Conservation (phyloP, 441 rosid genomes). For the Syzygium syzygioides region DNA sequence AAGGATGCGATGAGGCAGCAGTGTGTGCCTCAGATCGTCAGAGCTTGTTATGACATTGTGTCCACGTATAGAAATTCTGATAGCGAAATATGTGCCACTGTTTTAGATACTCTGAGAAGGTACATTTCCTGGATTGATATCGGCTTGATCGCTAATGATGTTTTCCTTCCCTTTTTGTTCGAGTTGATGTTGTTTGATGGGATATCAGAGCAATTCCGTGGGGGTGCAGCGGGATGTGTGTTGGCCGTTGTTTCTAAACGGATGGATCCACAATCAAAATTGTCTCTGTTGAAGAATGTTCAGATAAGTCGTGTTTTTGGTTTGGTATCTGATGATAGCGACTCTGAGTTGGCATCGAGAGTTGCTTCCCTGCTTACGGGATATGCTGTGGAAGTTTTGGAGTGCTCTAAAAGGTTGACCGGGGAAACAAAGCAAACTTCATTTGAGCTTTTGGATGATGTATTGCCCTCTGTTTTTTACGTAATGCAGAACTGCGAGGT, state of each 20-base stretch:
- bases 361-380: conserved; percentile 69
- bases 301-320: conserved; percentile 59
- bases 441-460: conserved; percentile 70
- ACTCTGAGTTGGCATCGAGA: conserved; percentile 56
- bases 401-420: conserved; percentile 66
- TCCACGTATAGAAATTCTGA: conserved; percentile 54
- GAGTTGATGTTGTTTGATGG: conserved; percentile 61
- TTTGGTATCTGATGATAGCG: conserved; percentile 51
- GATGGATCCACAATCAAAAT: conserved; percentile 72
- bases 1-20: conserved; percentile 98
- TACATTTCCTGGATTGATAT: conserved; percentile 94
- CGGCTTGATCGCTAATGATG: conserved; percentile 67
- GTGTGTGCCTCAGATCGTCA: conserved; percentile 77
- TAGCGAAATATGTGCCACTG: conserved; percentile 56
- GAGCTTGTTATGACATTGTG: conserved; percentile 80
- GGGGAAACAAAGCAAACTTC: conserved; percentile 54
- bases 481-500: conserved; percentile 70
- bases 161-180: conserved; percentile 65
- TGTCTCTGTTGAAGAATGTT: conserved; percentile 63
- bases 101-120: conserved; percentile 77
- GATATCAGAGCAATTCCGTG: conserved; percentile 58
- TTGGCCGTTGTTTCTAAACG: conserved; percentile 82
- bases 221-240: conserved; percentile 78
- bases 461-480: conserved; percentile 75
- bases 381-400: conserved; percentile 80